A percentile compares a stretch with the other conserved stretches of the same genome.
phyloP scores from a whole-genome alignment of 768 basidiomycete genomes.

The Phlegmacium glaucopus region DNA sequence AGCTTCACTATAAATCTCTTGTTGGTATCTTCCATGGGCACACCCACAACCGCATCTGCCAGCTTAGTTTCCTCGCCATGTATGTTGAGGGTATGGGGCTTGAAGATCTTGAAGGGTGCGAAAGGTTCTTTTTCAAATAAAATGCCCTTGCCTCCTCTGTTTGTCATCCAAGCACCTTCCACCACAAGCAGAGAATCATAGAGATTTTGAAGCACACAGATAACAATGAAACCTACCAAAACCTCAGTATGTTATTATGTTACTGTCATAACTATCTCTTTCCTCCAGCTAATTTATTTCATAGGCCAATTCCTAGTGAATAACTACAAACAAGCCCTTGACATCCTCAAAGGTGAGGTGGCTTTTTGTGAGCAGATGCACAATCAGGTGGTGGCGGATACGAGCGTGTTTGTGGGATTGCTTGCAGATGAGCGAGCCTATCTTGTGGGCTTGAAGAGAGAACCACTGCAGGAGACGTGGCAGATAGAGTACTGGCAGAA shows the following conservation, averaged over 20 bases:
- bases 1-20: conserved; percentile 4
- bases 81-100: conserved; percentile 19
- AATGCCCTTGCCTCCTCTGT: conserved; percentile 17
- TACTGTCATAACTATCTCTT: neutral
- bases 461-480: conserved; percentile 11
- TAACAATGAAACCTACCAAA: conserved; percentile 18
- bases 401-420: conserved; percentile 6
- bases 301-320: conserved; percentile 8
- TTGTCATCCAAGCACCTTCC: conserved; percentile 16
- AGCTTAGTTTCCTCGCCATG: conserved; percentile 16
- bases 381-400: neutral
- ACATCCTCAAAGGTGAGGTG: neutral
- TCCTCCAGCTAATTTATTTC: neutral
- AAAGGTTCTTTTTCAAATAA: conserved; percentile 15
- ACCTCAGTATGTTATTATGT: conserved; percentile 17
- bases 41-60: conserved; percentile 18
- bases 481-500: conserved; percentile 17
- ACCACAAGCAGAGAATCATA: conserved; percentile 18
- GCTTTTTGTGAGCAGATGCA: neutral
- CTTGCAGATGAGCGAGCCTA: conserved; percentile 13
- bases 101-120: conserved; percentile 21
- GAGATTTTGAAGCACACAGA: conserved; percentile 13
- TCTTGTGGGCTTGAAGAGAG: conserved; percentile 5
- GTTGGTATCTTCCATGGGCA: conserved; percentile 24
- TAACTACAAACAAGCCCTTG: conserved; percentile 16